These are phyloP conservation scores for Ceriops decandra DNA, from an alignment of 345 rosid species.

Conservation along the genomic window DNA sequence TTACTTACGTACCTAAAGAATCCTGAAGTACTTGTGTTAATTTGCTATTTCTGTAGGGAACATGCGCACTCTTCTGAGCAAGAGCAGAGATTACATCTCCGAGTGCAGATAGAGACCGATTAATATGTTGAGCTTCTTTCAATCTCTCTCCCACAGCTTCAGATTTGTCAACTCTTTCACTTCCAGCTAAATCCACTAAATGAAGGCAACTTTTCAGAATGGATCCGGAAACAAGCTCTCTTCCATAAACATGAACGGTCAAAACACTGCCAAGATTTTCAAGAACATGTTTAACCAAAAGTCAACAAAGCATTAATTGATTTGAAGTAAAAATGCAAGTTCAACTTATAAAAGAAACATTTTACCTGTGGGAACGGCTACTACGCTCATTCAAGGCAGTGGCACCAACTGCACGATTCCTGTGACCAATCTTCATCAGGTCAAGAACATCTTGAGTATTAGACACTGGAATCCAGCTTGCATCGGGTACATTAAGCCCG, in stretches of 20 bases:
- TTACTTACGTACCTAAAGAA: slow-evolving; percentile 61
- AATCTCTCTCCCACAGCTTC: slow-evolving; percentile 96
- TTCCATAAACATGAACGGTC: slow-evolving; percentile 90
- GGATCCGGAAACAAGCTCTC: slow-evolving; percentile 76
- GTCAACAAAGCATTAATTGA: neutral
- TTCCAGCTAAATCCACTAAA: slow-evolving; percentile 96
- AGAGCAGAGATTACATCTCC: slow-evolving; percentile 97
- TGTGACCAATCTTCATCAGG: slow-evolving; percentile 82
- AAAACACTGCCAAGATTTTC: slow-evolving; percentile 49
- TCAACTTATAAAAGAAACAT: slow-evolving; percentile 4
- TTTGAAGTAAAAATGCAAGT: neutral
- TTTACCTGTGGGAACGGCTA: slow-evolving; percentile 92
- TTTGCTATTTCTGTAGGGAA: slow-evolving; percentile 96
- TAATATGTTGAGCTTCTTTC: slow-evolving; percentile 97
- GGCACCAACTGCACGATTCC: slow-evolving; percentile 94
- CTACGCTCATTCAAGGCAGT: slow-evolving; percentile 95
- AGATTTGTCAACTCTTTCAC: slow-evolving; percentile 94
- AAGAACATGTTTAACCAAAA: neutral
- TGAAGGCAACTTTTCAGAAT: slow-evolving; percentile 86
- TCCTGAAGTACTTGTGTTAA: slow-evolving; percentile 95
- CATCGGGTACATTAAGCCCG: slow-evolving; percentile 97
- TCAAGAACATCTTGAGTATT: slow-evolving; percentile 89
- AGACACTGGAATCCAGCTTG: slow-evolving; percentile 80
- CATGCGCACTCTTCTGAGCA: slow-evolving; percentile 86
- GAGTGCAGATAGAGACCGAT: slow-evolving; percentile 85